A percentile compares a stretch with the other conserved stretches of the same genome.
phyloP scores from a whole-genome alignment of 148 eudicot genomes.

The Pouteria glomerata region DNA sequence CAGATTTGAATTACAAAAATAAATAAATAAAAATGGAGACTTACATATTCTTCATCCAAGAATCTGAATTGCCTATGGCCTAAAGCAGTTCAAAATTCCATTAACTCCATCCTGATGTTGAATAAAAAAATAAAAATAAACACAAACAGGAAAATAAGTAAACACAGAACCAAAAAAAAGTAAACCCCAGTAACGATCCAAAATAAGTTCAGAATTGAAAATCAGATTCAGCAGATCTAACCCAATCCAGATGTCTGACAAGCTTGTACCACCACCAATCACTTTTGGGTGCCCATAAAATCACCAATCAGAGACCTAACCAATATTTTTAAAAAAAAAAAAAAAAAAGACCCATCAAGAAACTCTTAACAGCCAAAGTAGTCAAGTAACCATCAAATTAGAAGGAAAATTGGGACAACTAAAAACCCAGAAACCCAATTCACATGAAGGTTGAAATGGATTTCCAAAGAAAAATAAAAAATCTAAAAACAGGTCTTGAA shows the following conservation, averaged over 20 bases:
- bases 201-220: too few species aligned
- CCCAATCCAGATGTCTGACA: slow-evolving; percentile 21
- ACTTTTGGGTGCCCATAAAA: too few species aligned
- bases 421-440: slow-evolving; percentile 3
- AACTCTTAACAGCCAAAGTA: too few species aligned
- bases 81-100: slow-evolving; percentile 36
- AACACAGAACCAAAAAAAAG: slow-evolving; percentile 18
- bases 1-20: not conserved
- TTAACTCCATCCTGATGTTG: slow-evolving; percentile 29
- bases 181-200: too few species aligned
- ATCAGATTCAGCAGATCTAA: slow-evolving; percentile 35
- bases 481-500: slow-evolving; percentile 1
- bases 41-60: slow-evolving; percentile 49
- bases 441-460: not conserved
- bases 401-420: not conserved
- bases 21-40: slow-evolving; percentile 18
- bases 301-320: not conserved
- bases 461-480: not conserved
- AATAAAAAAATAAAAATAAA: too few species aligned
- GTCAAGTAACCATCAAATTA: too few species aligned
- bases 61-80: slow-evolving; percentile 47
- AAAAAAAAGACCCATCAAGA: too few species aligned
- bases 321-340: not conserved
- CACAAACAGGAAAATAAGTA: slow-evolving; percentile 19
- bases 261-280: not conserved